Percentiles rank a stretch among this genome's conserved stretches.
Conservation (phyloP, 78 protist genomes). For the Guillardia theta region DNA sequence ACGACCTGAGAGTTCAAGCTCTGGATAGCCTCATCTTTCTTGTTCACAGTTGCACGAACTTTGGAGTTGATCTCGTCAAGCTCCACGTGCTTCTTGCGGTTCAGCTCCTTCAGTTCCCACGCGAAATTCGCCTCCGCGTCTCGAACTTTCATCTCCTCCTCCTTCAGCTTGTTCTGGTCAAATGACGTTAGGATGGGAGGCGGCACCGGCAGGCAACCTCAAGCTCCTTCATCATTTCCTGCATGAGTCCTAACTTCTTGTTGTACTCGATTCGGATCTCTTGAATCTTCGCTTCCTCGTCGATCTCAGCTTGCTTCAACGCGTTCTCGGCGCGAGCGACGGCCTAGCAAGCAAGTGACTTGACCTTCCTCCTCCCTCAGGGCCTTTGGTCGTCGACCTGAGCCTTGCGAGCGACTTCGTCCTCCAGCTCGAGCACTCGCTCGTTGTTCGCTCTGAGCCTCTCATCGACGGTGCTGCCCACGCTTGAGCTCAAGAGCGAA, state of each 20-base stretch:
- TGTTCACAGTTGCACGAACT: neutral
- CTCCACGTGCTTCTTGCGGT: conserved; percentile 1
- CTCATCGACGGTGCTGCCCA: neutral
- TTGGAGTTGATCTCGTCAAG: neutral
- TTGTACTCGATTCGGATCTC: no score
- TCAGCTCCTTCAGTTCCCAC: neutral
- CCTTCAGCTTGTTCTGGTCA: conserved; percentile 8
- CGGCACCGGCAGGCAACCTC: no score
- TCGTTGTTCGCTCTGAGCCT: neutral
- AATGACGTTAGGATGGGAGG: no score
- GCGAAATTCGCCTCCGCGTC: neutral
- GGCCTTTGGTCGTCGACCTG: no score
- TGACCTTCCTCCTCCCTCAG: no score
- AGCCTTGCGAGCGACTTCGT: neutral
- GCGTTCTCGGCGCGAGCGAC: no score
- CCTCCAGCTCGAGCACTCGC: neutral
- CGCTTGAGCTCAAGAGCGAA: no score
- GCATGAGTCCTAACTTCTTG: no score
- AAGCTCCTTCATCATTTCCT: no score
- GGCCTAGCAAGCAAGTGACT: no score
- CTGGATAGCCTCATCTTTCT: neutral
- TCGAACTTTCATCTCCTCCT: neutral
- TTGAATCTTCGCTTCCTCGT: no score
- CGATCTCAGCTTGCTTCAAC: no score
- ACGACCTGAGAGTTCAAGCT: neutral